Base-by-base conservation (phyloP, 148 eudicot species). In the Arctostaphylos glauca region DNA sequence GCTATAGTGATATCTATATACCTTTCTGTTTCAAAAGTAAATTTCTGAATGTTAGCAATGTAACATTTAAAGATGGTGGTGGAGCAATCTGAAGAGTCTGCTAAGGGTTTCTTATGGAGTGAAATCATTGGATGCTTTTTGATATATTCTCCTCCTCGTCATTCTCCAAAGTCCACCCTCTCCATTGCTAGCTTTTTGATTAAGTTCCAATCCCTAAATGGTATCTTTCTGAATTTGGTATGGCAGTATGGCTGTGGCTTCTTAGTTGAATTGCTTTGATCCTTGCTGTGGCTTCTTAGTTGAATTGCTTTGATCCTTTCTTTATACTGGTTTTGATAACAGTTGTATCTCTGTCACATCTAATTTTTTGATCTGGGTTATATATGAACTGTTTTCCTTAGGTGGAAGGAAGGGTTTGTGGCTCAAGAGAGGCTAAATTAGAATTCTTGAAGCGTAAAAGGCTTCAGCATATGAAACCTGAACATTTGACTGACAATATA, bases 371-470 rank as follows among this genome's bases (percentile, higher is more conserved):
- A 41, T 79, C 18, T n/a, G 43, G 8, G 38, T 13, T 54, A 47
- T 74, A 58, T 41, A 56, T 54, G 48, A 23, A 44, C 25, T 56
- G 49, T 76, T 86, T 49, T 73, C 50, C 56, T 87, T 82, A 96
- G 99, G 99, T 96, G 93, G 97, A 96, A 88, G 94, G 99, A 86
- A 88, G 90, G 90, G 89, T 74, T 81, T 85, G 90, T 82, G 84
- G 87, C 82, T 94, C 93, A 43, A 89, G 91, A 89, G 98, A 94
- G 84, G 91, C 92, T 81, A 92, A 89, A 86, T 85, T 96, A 59
- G 97, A 94, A 86, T 88, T 92, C 83, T 78, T 96, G 92, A 96
- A 90, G 93, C 92, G 87, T 83, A 94, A 94, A 89, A 94, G 93
- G 92, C 94, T 96, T 87, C 92, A 94, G 88, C 86, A 85, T 79